Percentiles rank a stretch among this genome's conserved stretches.
Evolutionary conservation across 2,329 filamentous ascomycete species (phyloP).

Genomic region (Ceratocystiopsis brevicomis): DNA sequence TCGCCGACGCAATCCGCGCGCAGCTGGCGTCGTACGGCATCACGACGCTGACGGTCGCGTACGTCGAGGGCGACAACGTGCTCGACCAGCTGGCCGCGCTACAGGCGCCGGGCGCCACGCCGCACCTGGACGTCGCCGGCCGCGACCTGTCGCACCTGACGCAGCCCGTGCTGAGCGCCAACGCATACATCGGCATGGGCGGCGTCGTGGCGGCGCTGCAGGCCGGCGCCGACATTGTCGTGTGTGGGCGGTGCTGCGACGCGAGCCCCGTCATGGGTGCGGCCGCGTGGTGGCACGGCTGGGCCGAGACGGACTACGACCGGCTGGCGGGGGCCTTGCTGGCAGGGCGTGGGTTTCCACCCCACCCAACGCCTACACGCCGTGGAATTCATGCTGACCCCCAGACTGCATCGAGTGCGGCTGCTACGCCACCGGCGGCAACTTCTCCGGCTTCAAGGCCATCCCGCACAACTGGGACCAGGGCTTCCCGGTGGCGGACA

Average conservation of each 20-base stretch:
- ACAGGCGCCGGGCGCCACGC: too few species aligned
- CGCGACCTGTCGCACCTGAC: too few species aligned
- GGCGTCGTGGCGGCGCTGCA: not conserved
- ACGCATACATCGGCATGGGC: too few species aligned
- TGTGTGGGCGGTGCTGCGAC: constrained; percentile 22
- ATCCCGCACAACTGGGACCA: constrained; percentile 13
- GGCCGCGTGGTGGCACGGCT: constrained; percentile 35
- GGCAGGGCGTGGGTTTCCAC: constrained; percentile 18
- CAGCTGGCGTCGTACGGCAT: too few species aligned
- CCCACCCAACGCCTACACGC: too few species aligned
- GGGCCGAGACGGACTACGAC: constrained; percentile 27
- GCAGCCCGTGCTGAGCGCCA: too few species aligned
- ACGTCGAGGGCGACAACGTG: too few species aligned
- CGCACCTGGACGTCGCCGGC: too few species aligned
- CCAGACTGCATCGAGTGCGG: constrained; percentile 31
- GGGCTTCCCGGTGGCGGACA: constrained; percentile 20
- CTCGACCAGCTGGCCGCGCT: too few species aligned
- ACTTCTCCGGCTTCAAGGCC: constrained; percentile 32
- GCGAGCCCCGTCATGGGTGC: constrained; percentile 33
- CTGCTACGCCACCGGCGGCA: constrained; percentile 33
- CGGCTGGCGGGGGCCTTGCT: constrained; percentile 29
- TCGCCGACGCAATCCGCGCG: too few species aligned
- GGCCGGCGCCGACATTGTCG: constrained; percentile 21
- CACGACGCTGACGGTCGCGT: too few species aligned
- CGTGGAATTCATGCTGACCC: not conserved